Evolutionary conservation across 257 asterid genomes (phyloP).

Genomic region (Nicotiana tomentosiformis): DNA sequence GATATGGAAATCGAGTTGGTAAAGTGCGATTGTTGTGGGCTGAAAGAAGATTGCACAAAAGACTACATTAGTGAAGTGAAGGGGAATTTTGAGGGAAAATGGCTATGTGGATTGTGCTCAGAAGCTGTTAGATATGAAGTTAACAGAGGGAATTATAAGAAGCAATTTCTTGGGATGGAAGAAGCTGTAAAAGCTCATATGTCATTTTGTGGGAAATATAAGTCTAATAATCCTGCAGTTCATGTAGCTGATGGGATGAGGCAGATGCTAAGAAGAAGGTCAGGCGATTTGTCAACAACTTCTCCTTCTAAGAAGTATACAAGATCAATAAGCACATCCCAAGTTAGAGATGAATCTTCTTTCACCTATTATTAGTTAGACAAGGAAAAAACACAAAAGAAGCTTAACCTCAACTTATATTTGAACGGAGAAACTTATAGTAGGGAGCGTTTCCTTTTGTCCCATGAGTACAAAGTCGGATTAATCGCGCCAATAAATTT

Average conservation of each 20-base stretch:
- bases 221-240: conserved; percentile 63
- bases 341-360: conserved; percentile 19
- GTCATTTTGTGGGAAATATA: conserved; percentile 72
- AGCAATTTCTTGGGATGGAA: conserved; percentile 25
- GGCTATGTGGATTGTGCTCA: conserved; percentile 88
- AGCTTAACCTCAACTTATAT: too few species aligned
- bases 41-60: conserved; percentile 86
- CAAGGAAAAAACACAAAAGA: not conserved
- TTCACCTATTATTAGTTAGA: conserved; percentile 31
- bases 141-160: conserved; percentile 34
- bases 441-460: too few species aligned
- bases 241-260: conserved; percentile 86
- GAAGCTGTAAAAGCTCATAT: conserved; percentile 93
- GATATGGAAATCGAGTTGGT: conserved; percentile 71
- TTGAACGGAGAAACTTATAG: not conserved
- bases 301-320: conserved; percentile 42
- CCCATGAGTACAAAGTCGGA: too few species aligned
- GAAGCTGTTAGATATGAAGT: conserved; percentile 88
- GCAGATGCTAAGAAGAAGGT: conserved; percentile 72
- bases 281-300: conserved; percentile 23
- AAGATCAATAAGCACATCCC: conserved; percentile 43
- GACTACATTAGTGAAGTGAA: conserved; percentile 66
- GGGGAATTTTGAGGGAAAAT: conserved; percentile 63
- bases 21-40: conserved; percentile 84
- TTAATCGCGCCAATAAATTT: too few species aligned